These are phyloP conservation scores for Cicer chorassanicum DNA, from an alignment of 306 rosid species.

Conservation along the genomic window DNA sequence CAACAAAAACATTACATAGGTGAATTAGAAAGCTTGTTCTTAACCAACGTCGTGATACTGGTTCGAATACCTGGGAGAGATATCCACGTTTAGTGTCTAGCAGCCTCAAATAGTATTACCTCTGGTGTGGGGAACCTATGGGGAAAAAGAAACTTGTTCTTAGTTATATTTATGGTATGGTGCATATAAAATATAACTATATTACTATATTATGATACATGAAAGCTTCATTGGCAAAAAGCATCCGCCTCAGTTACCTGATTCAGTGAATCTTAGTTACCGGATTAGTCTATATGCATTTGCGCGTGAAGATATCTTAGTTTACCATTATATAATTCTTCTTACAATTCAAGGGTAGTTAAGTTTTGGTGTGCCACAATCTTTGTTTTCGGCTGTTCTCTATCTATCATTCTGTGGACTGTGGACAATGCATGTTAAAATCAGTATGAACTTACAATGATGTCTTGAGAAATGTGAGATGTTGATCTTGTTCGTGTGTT, in stretches of 20 bases:
- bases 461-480: conserved; percentile 16
- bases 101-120: too few relatives aligned
- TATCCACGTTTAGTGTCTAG: too few relatives aligned
- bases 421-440: conserved; percentile 7
- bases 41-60: too few relatives aligned
- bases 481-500: conserved; percentile 23
- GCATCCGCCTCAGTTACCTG: neutral
- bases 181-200: neutral
- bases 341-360: too few relatives aligned
- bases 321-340: neutral
- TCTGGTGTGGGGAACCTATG: too few relatives aligned
- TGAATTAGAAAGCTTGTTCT: conserved; percentile 29
- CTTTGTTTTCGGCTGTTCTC: neutral
- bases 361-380: neutral
- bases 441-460: conserved; percentile 7
- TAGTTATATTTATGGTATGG: neutral
- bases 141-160: neutral
- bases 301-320: neutral
- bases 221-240: conserved; percentile 13
- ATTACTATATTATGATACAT: neutral
- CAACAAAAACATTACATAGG: neutral
- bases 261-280: neutral
- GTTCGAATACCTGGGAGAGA: too few relatives aligned
- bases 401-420: neutral
- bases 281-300: neutral